phyloP scores from a whole-genome alignment of 2,329 filamentous ascomycete species.

The Cladosporium velox region DNA sequence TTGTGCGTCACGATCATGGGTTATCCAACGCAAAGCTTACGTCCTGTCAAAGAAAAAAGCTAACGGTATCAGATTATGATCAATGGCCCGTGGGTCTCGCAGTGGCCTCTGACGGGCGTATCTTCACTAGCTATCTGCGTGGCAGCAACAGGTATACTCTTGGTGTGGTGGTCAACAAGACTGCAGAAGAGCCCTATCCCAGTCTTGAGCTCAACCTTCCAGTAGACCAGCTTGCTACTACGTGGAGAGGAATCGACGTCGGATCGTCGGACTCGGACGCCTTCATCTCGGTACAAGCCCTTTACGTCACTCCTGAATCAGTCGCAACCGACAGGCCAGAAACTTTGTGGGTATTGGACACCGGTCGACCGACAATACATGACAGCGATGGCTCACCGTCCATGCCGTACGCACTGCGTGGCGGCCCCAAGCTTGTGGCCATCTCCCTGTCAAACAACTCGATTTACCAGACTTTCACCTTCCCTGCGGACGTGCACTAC shows the following conservation, averaged over 20 bases:
- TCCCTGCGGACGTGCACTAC: conserved; percentile 46
- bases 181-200: conserved; percentile 51
- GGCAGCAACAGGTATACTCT: conserved; percentile 51
- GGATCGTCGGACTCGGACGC: conserved; percentile 45
- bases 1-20: conserved; percentile 28
- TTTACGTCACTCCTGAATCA: conserved; percentile 47
- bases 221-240: conserved; percentile 41
- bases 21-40: neutral
- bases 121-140: conserved; percentile 51
- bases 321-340: conserved; percentile 37
- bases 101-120: conserved; percentile 44
- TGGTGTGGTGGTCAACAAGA: conserved; percentile 50
- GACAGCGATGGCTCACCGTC: conserved; percentile 39
- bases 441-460: conserved; percentile 46
- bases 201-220: conserved; percentile 42
- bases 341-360: conserved; percentile 50
- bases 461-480: conserved; percentile 45
- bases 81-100: conserved; percentile 52
- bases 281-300: conserved; percentile 49
- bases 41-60: neutral
- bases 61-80: conserved; percentile 46
- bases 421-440: conserved; percentile 49
- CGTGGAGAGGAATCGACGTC: conserved; percentile 46
- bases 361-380: conserved; percentile 47
- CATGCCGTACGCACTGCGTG: conserved; percentile 49